Evolutionary conservation across 2,329 filamentous ascomycete species (phyloP), one percentile per base, ranked within the genome.

Genomic region (Stagonosporopsis cucurbitacearum): DNA sequence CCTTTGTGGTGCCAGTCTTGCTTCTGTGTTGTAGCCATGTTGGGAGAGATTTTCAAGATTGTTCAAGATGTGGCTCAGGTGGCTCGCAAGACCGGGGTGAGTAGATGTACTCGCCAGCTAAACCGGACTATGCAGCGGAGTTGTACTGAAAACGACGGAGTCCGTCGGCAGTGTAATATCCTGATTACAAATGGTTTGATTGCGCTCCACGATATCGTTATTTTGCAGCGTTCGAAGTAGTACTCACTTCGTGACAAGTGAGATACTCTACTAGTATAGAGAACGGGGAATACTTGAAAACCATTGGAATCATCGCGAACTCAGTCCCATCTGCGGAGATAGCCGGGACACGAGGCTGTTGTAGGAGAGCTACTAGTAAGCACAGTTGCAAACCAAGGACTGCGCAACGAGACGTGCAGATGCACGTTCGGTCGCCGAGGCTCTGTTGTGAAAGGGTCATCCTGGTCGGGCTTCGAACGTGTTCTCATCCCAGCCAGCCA

Each of bases 1-100:
- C 70, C 69, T 5, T 48, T 65, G 59, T 70, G 54, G 53, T 72
- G 67, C 70, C 70, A 72, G 8, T 70, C 67, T 60, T 67, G 63
- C 41, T 68, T 59, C 40, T 64, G 62, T 23, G 62, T 61, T 50
- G 55, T 54, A 26, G 65, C 51, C 67, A 70, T 70, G 42, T 44
- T 51, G 28, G 20, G 7, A 3, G 36, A 41, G 2, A 20, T 15
- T 8, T 19, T 20, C 12, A 8, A 37, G 3, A 12, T 11, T 20
- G 17, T 20, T 20, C 8, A 11, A 37, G 20, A 20, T 37, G 19
- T 19, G 19, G 35, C 19, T 20, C 19, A 37, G 13, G 19, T 20
- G n/a, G 17, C 35, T 20, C 17, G 35, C 9, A 20, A 12, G 17
- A 37, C 35, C 20, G 35, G 11, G 11, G 17, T 15, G 11, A 2